phyloP scores from a whole-genome alignment of 495 filamentous ascomycete genomes.

The Podospora comata region DNA sequence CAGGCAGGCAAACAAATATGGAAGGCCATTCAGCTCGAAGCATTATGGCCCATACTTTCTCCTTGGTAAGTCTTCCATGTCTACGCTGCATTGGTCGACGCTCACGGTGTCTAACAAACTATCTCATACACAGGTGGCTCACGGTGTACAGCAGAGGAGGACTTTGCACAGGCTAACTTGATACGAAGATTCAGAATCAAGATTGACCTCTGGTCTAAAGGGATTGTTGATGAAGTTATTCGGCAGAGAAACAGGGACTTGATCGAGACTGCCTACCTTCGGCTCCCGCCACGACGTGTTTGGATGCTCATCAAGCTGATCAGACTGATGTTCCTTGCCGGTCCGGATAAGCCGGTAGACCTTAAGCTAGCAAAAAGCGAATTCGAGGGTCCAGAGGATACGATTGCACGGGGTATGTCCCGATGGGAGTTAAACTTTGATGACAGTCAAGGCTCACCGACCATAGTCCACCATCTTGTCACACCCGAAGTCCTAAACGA shows the following conservation, averaged over 20 bases:
- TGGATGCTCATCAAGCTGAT: conserved; percentile 22
- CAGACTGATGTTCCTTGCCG: conserved; percentile 21
- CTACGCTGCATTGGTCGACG: no score
- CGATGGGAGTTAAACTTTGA: no score
- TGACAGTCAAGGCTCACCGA: no score
- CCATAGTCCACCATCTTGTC: not conserved
- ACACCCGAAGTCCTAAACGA: not conserved
- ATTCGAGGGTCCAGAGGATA: conserved; percentile 8
- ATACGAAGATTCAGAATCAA: conserved; percentile 27
- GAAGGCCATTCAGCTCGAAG: not conserved
- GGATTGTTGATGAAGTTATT: conserved; percentile 21
- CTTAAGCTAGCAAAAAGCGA: not conserved
- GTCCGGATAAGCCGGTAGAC: not conserved
- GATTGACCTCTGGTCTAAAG: conserved; percentile 25
- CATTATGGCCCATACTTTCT: no score
- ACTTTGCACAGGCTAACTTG: conserved; percentile 6
- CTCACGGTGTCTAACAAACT: no score
- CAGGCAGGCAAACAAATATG: not conserved
- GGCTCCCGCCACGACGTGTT: conserved; percentile 23
- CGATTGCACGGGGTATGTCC: not conserved
- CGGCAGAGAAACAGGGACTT: conserved; percentile 26
- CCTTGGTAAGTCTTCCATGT: not conserved
- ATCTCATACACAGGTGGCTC: conserved; percentile 14
- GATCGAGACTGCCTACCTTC: conserved; percentile 25
- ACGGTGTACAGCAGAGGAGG: conserved; percentile 16